A percentile compares a stretch with the other conserved stretches of the same genome.
phyloP scores from a whole-genome alignment of 768 basidiomycete genomes.

The Lentinula edodes region DNA sequence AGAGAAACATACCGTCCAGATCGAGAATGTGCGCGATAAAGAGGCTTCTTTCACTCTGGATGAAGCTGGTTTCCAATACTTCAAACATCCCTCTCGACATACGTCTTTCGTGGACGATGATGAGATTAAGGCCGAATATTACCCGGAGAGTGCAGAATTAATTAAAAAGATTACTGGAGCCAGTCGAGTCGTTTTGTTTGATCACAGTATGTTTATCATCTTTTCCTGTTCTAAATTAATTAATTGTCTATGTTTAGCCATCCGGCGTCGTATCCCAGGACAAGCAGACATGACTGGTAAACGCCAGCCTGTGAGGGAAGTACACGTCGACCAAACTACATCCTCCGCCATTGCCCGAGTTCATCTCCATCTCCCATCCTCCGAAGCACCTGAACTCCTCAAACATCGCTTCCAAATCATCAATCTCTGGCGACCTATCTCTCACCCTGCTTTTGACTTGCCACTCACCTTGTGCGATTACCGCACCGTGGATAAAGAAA shows the following conservation, averaged over 20 bases:
- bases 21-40: conserved; percentile 52
- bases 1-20: conserved; percentile 10
- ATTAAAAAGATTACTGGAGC: conserved; percentile 59
- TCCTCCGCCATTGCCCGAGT: conserved; percentile 21
- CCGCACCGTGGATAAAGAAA: conserved; percentile 15
- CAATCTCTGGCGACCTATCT: conserved; percentile 30
- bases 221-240: neutral
- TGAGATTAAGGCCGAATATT: conserved; percentile 51
- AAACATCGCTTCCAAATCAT: conserved; percentile 25
- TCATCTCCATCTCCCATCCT: conserved; percentile 20
- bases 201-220: conserved; percentile 46
- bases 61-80: conserved; percentile 46
- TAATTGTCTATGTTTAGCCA: conserved; percentile 9
- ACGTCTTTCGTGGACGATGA: conserved; percentile 44
- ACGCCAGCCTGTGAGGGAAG: conserved; percentile 38
- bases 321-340: conserved; percentile 26
- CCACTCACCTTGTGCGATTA: conserved; percentile 26
- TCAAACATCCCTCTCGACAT: conserved; percentile 32
- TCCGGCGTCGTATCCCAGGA: conserved; percentile 19
- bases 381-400: conserved; percentile 17
- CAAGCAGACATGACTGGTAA: conserved; percentile 12
- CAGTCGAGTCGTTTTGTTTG: conserved; percentile 54
- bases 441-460: conserved; percentile 20
- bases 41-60: conserved; percentile 41
- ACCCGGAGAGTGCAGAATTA: conserved; percentile 53